These are phyloP conservation scores for Cryptosporidium ryanae DNA, from an alignment of 169 alveolate species.

Conservation along the genomic window DNA sequence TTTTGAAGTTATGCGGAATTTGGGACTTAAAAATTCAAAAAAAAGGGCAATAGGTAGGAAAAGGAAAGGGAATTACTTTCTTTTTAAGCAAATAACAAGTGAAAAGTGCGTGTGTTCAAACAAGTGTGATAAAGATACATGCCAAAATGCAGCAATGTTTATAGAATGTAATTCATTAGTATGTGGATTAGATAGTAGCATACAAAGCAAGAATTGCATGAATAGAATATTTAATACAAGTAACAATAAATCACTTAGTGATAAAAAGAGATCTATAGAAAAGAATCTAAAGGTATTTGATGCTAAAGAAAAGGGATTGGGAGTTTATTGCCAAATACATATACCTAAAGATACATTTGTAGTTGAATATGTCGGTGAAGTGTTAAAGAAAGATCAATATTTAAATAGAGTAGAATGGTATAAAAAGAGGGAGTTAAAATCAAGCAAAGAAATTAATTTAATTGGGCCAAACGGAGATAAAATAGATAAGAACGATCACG, in stretches of 20 bases:
- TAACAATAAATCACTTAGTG: conserved; percentile 25
- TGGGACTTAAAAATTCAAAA: background rate
- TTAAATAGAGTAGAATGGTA: conserved; percentile 79
- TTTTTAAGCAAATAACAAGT: background rate
- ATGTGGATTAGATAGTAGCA: conserved; percentile 75
- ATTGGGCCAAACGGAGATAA: background rate
- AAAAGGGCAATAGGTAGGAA: background rate
- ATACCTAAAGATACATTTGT: conserved; percentile 82
- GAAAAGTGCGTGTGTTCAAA: conserved; percentile 75
- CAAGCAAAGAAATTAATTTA: background rate
- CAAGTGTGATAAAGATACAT: conserved; percentile 74
- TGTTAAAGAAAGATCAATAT: conserved; percentile 81
- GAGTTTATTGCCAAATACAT: conserved; percentile 82
- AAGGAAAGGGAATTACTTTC: background rate
- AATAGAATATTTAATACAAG: conserved; percentile 75
- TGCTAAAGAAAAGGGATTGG: conserved; percentile 83
- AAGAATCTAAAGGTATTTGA: conserved; percentile 58
- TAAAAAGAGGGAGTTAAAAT: conserved; percentile 82
- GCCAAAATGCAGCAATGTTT: conserved; percentile 76
- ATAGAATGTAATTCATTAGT: conserved; percentile 77
- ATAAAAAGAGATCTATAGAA: conserved; percentile 49
- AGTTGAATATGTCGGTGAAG: conserved; percentile 88
- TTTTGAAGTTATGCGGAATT: background rate
- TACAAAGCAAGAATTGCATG: conserved; percentile 76
- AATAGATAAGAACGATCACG: background rate